A percentile compares a stretch with the other conserved stretches of the same genome.
Conservation (phyloP, 176 grass and related monocot species). For the Musa troglodytarum region DNA sequence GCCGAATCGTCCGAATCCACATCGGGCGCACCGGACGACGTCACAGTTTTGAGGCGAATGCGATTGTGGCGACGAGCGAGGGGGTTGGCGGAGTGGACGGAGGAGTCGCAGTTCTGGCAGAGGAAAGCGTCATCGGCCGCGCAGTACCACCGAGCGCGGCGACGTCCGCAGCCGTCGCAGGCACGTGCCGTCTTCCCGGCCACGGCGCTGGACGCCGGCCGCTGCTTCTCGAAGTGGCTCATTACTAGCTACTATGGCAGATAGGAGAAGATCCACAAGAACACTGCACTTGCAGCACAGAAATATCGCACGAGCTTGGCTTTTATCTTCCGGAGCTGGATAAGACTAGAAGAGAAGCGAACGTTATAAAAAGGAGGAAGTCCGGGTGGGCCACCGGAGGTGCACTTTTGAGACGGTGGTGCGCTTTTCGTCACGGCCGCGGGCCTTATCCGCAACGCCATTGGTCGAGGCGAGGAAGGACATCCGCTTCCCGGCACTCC, state of each 20-base stretch:
- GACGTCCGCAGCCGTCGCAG: conserved; percentile 64
- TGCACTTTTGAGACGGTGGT: not conserved
- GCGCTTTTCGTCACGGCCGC: conserved; percentile 18
- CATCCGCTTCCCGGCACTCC: conserved; percentile 22
- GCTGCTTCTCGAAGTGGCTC: conserved; percentile 28
- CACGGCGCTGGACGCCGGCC: conserved; percentile 27
- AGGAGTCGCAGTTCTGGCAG: conserved; percentile 79
- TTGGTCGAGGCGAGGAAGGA: conserved; percentile 23
- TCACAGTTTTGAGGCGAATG: conserved; percentile 29
- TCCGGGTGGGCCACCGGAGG: not conserved
- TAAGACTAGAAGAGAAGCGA: not conserved
- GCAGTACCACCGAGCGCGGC: conserved; percentile 91
- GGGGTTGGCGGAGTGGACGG: conserved; percentile 84
- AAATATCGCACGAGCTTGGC: not conserved
- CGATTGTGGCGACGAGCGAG: conserved; percentile 73
- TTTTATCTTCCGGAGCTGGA: not conserved
- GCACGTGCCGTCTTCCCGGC: conserved; percentile 64
- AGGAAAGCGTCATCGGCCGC: conserved; percentile 89
- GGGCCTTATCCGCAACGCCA: conserved; percentile 48
- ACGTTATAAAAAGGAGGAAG: not conserved
- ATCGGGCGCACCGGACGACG: not conserved
- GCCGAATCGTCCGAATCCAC: not conserved
- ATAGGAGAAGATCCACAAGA: not conserved
- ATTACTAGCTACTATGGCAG: not conserved
- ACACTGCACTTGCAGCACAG: not conserved